phyloP scores from a whole-genome alignment of 257 asterid genomes.

The Solanum infundibuliforme region DNA sequence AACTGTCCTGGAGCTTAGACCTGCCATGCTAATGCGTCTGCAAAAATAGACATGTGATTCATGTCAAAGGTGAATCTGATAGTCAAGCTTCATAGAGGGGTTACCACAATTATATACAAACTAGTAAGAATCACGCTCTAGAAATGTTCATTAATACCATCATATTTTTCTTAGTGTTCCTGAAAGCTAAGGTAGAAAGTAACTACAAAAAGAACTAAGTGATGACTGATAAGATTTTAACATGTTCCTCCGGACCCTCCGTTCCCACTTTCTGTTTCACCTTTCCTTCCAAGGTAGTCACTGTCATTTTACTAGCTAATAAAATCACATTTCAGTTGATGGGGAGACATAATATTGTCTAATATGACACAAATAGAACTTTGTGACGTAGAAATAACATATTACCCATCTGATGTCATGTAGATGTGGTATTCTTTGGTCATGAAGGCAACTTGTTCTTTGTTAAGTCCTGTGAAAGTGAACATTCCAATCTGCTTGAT shows the following conservation, averaged over 20 bases:
- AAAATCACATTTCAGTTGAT: not conserved
- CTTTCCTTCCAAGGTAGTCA: not conserved
- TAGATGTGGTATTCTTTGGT: conserved; percentile 85
- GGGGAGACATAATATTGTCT: not conserved
- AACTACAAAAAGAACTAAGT: not conserved
- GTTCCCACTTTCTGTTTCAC: not conserved
- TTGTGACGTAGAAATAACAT: not conserved
- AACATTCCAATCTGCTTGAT: conserved; percentile 99
- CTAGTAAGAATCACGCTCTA: not conserved
- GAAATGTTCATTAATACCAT: not conserved
- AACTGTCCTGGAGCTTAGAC: too few relatives aligned
- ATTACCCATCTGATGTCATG: conserved; percentile 97
- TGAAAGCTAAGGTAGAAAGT: not conserved
- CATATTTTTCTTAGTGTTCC: not conserved
- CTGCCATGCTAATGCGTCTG: too few relatives aligned
- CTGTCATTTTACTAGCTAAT: not conserved
- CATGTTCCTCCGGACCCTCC: not conserved
- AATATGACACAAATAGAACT: not conserved
- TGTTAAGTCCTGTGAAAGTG: conserved; percentile 84
- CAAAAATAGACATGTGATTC: too few relatives aligned
- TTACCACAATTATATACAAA: too few relatives aligned
- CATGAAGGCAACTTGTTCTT: conserved; percentile 80
- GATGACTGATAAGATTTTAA: not conserved
- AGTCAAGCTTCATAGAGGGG: too few relatives aligned
- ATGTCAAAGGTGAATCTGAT: too few relatives aligned